Base-by-base conservation (phyloP, 371 early-diverging fungal genomes). In the Lichtheimia corymbifera region DNA sequence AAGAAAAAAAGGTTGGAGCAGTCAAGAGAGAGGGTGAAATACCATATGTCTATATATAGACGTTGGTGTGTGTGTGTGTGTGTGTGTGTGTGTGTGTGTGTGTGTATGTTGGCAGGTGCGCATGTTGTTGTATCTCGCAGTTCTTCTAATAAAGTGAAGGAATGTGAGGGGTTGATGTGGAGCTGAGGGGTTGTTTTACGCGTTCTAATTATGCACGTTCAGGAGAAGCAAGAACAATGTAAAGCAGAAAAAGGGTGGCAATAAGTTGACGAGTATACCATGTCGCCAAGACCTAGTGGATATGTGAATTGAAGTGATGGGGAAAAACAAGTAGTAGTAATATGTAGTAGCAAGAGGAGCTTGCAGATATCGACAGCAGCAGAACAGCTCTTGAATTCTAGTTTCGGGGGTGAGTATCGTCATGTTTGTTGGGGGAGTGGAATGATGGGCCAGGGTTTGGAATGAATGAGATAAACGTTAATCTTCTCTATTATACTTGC, bases 41-140 rank as follows among this genome's bases (percentile, higher is more conserved):
- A 47, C 22, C 22, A 47, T 47, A 47, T 47, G 22, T 47, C 47
- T 47, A 47, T 47, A 47, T 47, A 47, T 47, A 47, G n/a, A n/a
- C 22, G 12, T 2, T 47, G 35, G 35, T 35, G 35, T 35, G 35
- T 35, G 35, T 11, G 35, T 11, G 35, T 35, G 35, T 35, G 7
- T 28, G 35, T 35, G 22, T 22, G 22, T 22, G n/a, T n/a, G n/a
- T n/a, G n/a, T n/a, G n/a, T n/a, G n/a, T n/a, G n/a, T n/a, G n/a
- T n/a, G n/a, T n/a, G n/a, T n/a, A 7, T 30, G 2, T 35, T 35
- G 35, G 35, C 35, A 35, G 35, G 35, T 35, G 35, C 11, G 47
- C 14, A 3, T 47, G 47, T 18, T 45, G 45, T 45, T 47, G 47
- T 47, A 47, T 18, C 47, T 47, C 47, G 4, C 47, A 47, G 22